These are phyloP conservation scores for Candida cerambycidarum DNA, from an alignment of 805 yeast species.

Conservation along the genomic window DNA sequence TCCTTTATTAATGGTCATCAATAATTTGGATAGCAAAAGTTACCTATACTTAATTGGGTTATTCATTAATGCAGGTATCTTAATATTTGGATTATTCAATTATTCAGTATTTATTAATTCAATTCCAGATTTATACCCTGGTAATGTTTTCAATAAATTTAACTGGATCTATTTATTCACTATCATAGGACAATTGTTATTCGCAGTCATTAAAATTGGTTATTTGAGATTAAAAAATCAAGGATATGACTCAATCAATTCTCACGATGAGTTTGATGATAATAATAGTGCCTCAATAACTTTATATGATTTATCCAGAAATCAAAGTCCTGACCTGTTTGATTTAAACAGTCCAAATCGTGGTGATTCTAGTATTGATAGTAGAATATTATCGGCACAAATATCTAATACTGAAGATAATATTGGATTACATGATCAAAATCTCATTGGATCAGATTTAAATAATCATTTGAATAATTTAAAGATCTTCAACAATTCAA, in stretches of 20 bases:
- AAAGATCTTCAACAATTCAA: constrained; percentile 12
- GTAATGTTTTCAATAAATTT: constrained; percentile 70
- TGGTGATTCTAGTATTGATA: constrained; percentile 1
- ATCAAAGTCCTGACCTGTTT: constrained; percentile 18
- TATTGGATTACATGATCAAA: not conserved
- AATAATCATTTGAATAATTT: constrained; percentile 6
- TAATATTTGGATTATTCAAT: constrained; percentile 51
- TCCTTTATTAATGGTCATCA: constrained; percentile 67
- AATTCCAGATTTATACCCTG: constrained; percentile 70
- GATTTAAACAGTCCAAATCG: constrained; percentile 24
- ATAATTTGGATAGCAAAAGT: constrained; percentile 58
- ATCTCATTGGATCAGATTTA: constrained; percentile 5
- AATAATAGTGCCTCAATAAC: constrained; percentile 21
- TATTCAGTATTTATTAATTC: constrained; percentile 58
- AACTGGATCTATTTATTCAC: constrained; percentile 58
- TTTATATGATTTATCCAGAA: constrained; percentile 21
- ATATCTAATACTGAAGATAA: not conserved
- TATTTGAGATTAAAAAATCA: constrained; percentile 12
- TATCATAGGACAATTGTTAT: constrained; percentile 44
- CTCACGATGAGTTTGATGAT: constrained; percentile 6
- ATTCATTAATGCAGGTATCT: constrained; percentile 47
- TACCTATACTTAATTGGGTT: constrained; percentile 50
- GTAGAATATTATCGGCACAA: not conserved
- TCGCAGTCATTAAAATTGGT: constrained; percentile 14
- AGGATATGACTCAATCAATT: constrained; percentile 7